phyloP scores from a whole-genome alignment of 768 basidiomycete species.

The Mrakia gelida region DNA sequence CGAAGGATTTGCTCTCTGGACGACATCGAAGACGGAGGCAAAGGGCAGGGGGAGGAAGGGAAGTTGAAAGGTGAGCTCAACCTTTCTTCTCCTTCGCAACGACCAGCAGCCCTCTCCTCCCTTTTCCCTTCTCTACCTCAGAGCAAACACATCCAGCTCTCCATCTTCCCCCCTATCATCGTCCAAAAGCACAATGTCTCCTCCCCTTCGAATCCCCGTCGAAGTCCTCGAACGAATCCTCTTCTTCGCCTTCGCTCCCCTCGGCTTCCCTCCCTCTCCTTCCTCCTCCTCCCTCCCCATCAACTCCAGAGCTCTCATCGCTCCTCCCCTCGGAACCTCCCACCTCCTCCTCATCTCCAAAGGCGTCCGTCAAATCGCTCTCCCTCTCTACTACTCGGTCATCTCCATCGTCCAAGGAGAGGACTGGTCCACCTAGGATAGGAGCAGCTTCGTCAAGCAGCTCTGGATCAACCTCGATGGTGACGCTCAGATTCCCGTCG shows the following conservation, averaged over 20 bases:
- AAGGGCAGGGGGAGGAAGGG: background rate
- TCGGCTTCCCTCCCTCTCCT: background rate
- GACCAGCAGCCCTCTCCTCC: background rate
- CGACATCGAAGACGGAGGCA: background rate
- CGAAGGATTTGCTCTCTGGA: background rate
- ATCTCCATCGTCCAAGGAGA: background rate
- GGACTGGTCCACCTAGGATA: background rate
- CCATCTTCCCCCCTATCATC: too few relatives aligned
- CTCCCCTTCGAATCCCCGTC: background rate
- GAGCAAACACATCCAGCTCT: too few relatives aligned
- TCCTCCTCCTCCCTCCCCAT: background rate
- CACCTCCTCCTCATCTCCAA: background rate
- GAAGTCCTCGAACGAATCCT: background rate
- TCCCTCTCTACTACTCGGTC: background rate
- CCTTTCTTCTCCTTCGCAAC: background rate
- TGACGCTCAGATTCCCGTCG: background rate
- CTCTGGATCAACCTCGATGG: background rate
- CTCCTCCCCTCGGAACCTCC: background rate
- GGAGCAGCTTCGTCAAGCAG: background rate
- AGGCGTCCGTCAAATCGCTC: background rate
- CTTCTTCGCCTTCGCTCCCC: background rate
- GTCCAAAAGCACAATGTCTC: too few relatives aligned
- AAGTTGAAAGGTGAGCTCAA: background rate
- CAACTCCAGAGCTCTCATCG: background rate
- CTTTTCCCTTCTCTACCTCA: background rate